Base-by-base conservation (phyloP, 805 yeast species). In the Candida alai region DNA sequence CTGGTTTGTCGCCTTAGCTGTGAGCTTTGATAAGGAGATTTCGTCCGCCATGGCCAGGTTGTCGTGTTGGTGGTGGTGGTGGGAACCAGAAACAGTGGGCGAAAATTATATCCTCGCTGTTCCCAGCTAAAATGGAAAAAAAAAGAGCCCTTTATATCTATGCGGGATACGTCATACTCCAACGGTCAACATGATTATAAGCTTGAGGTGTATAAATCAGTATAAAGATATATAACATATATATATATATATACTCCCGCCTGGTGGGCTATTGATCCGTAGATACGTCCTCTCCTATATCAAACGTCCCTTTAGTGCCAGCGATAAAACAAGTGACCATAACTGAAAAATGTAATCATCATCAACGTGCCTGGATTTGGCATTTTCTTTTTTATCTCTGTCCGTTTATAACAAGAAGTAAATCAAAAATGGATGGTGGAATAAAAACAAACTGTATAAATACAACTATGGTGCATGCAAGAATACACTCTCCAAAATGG, bases 1-100 rank as follows among this genome's bases (percentile, higher is more conserved):
- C 34, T 47, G 48, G 14, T 43, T 36, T 4, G 52, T 36, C 3
- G 58, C 41, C 8, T 41, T 44, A 31, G 40, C 44, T 17, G 59
- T 45, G 12, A 61, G 46, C 30, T 46, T 47, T 9, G 19, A 5
- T n/a, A 40, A 26, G 5, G 39, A 35, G 15, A 35, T 28, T 3
- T 23, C 31, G 2, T 27, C 26, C 6, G 35, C n/a, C 39, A 36
- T 36, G 19, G 24, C 4, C 18, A n/a, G n/a, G n/a, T n/a, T n/a
- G n/a, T n/a, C n/a, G n/a, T n/a, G n/a, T n/a, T n/a, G n/a, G n/a
- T n/a, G n/a, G n/a, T n/a, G n/a, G n/a, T n/a, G n/a, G n/a, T 5
- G 5, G 28, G n/a, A 21, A 21, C n/a, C 24, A 21, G 24, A 21
- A 21, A n/a, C 24, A 21, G n/a, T n/a, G n/a, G 24, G 24, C n/a